A percentile compares a stretch with the other conserved stretches of the same genome.
phyloP scores from a whole-genome alignment of 441 rosid species.

The Macaranga tanarius region DNA sequence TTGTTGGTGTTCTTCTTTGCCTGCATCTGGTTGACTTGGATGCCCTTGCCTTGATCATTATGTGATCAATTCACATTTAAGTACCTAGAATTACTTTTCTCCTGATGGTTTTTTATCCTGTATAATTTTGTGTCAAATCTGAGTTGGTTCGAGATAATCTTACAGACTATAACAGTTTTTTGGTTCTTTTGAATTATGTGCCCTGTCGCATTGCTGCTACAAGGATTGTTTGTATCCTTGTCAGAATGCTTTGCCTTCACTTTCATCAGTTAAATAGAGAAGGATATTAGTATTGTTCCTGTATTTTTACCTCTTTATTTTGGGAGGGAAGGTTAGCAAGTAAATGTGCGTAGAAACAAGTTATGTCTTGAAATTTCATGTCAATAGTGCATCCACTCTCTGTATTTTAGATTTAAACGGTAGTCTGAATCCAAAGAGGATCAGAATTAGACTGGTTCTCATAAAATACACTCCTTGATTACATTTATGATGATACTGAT shows the following conservation, averaged over 20 bases:
- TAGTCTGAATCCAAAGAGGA: not conserved
- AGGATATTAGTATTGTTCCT: not conserved
- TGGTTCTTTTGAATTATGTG: not conserved
- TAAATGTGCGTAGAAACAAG: not conserved
- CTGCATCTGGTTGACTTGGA: too few relatives aligned
- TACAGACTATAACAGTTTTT: not conserved
- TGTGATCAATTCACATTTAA: not conserved
- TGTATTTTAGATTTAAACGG: not conserved
- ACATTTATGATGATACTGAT: slow-evolving; percentile 1
- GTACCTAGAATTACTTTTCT: not conserved
- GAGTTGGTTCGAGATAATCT: not conserved
- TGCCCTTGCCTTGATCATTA: too few relatives aligned
- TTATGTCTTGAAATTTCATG: not conserved
- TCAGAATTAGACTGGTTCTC: not conserved
- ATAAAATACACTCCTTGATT: not conserved
- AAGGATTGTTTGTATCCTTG: not conserved
- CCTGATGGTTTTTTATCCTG: not conserved
- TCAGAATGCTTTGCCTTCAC: not conserved
- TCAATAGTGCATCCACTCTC: too few relatives aligned
- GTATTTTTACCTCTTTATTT: not conserved
- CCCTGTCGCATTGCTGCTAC: not conserved
- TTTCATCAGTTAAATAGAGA: not conserved
- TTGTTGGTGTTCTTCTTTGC: too few relatives aligned
- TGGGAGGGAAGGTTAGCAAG: not conserved
- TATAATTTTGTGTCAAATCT: not conserved